These are phyloP conservation scores for Fonsecaea multimorphosa DNA, from an alignment of 2,329 filamentous ascomycete genomes.

Conservation along the genomic window DNA sequence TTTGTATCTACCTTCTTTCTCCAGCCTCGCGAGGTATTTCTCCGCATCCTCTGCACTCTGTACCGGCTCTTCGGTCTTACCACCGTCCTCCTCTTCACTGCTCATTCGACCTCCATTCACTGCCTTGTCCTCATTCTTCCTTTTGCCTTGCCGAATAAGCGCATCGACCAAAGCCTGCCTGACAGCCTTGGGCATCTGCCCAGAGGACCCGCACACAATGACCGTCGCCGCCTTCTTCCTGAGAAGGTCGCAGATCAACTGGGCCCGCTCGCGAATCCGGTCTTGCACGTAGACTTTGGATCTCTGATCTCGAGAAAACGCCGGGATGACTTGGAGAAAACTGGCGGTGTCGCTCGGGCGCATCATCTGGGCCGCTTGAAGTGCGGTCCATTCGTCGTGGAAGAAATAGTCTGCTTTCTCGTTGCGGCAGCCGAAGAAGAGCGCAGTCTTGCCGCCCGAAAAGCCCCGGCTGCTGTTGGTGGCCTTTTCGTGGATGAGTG, in stretches of 20 bases:
- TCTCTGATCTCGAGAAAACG: conserved; percentile 73
- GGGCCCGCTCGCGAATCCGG: conserved; percentile 59
- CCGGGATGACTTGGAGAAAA: conserved; percentile 65
- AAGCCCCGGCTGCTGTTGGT: conserved; percentile 21
- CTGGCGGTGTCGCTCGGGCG: conserved; percentile 43
- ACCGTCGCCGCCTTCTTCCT: conserved; percentile 58
- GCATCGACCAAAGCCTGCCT: conserved; percentile 69
- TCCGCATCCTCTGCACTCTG: conserved; percentile 59
- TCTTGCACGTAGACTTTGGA: conserved; percentile 73
- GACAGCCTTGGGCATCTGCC: conserved; percentile 74
- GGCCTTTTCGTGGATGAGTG: conserved; percentile 56
- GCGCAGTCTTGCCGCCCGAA: conserved; percentile 58
- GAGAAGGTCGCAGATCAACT: conserved; percentile 59
- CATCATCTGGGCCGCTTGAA: conserved; percentile 39
- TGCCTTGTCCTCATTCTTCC: conserved; percentile 49
- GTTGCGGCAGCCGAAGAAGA: conserved; percentile 89
- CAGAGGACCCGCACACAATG: conserved; percentile 63
- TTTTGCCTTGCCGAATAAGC: conserved; percentile 53
- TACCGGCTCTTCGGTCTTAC: conserved; percentile 44
- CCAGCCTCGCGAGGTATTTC: conserved; percentile 61
- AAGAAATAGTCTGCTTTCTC: conserved; percentile 80
- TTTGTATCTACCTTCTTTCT: conserved; percentile 67
- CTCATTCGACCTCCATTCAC: conserved; percentile 29
- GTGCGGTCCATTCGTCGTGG: conserved; percentile 70
- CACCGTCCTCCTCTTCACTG: conserved; percentile 53